A percentile compares a stretch with the other conserved stretches of the same genome.
Evolutionary conservation across 306 rosid genomes (phyloP).

Genomic region (Vigna hirtella): DNA sequence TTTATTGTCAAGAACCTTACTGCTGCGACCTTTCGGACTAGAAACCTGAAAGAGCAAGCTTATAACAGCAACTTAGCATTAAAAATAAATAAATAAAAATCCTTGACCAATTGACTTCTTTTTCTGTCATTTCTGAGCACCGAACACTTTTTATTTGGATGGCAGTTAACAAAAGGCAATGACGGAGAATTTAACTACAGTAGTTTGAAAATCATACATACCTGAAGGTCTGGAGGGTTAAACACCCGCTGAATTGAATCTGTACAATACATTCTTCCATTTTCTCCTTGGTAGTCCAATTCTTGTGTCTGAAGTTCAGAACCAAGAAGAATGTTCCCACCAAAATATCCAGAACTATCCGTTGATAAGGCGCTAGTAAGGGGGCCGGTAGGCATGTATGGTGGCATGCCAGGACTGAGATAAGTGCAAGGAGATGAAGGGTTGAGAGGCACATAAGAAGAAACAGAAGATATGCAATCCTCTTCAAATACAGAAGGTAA

Average conservation of each 20-base stretch:
- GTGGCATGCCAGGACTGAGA: constrained; percentile 57
- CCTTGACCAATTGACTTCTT: not conserved
- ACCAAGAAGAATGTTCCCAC: constrained; percentile 62
- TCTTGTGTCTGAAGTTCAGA: constrained; percentile 80
- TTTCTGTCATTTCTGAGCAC: not conserved
- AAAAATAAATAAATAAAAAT: not conserved
- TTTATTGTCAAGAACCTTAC: constrained; percentile 8
- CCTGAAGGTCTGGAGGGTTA: constrained; percentile 90
- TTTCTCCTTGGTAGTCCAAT: constrained; percentile 81
- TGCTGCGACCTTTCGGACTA: constrained; percentile 16
- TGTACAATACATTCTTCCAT: constrained; percentile 67
- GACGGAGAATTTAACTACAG: not conserved
- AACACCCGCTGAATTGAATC: constrained; percentile 71
- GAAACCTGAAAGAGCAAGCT: not conserved
- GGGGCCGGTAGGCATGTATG: constrained; percentile 64
- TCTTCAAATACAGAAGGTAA: constrained; percentile 74
- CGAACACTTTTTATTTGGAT: constrained; percentile 24
- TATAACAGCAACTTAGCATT: not conserved
- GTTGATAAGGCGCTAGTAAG: constrained; percentile 65
- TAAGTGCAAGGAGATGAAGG: constrained; percentile 79
- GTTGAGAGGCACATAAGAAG: constrained; percentile 75
- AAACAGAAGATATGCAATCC: constrained; percentile 83
- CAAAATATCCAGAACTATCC: constrained; percentile 67
- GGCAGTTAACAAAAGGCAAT: not conserved
- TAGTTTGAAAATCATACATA: constrained; percentile 44